Base-by-base conservation (phyloP, 768 basidiomycete species). In the Asterophora lycoperdoides region DNA sequence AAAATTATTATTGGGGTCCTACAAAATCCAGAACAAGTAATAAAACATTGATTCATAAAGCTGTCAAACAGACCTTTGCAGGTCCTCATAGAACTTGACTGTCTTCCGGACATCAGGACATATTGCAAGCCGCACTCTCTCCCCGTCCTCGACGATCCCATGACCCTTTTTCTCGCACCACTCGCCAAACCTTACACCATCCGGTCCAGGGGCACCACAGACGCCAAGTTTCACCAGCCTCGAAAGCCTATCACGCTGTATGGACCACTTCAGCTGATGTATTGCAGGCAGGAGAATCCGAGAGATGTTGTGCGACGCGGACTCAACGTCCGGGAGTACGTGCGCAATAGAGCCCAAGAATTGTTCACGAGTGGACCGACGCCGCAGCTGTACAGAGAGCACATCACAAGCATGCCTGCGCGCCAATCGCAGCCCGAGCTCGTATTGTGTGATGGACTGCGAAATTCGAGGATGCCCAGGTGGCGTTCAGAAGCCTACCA, bases 401-500 rank as follows among this genome's bases (percentile, higher is more conserved):
- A 81, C 58, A 47, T 75, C 63, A 38, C 76, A 68, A 17, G 79
- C 77, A 34, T 79, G 78, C 41, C 68, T 69, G 34, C 80, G 80
- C 46, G 78, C 72, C 15, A 89, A 67, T 15, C 69, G 67, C 45
- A 75, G 62, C 4, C 78, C 73, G 35, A 67, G 77, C 64, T 86
- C 82, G 52, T 87, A 89, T 60, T 86, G 85, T 8, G 69, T 63
- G 33, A 81, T 80, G 43, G 83, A 83, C 86, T 88, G 61, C 46
- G 36, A 37, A 5, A 38, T 15, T 42, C 33, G 23, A 23, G 48
- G 45, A 39, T 15, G 42, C 33, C 29, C n/a, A n/a, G n/a, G 29
- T 48, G 44, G 40, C 30, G 45, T 34, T 52, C 56, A 49, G 46
- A 41, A 40, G 47, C 34, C 9, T 43, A 46, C 40, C 18, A 17